Base-by-base conservation (phyloP, 441 rosid genomes). In the Syzygium malaccense region DNA sequence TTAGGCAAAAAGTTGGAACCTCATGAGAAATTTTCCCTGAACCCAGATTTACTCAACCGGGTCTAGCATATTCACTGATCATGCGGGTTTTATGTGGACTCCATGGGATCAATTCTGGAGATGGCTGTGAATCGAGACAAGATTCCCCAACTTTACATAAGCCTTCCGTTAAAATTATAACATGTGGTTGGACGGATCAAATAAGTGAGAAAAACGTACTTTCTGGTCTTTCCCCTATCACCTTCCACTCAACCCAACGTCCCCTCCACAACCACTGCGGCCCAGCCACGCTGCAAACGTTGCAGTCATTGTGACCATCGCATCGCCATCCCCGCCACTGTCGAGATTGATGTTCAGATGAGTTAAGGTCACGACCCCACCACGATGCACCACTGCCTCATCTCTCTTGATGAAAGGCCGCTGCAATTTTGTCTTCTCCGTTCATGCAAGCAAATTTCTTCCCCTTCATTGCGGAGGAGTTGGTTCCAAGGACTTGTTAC, bases 21-120 rank as follows among this genome's bases (percentile, higher is more conserved):
- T 57, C 3, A 18, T 23, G 3, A 10, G 12, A 56, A 57, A 57
- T 10, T 25, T 25, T 57, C 11, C n/a, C 62, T 5, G 14, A 53
- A 53, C 55, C 55, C 6, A 53, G 6, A 53, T 53, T 41, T 41
- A 5, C 45, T 41, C 45, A 5, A 41, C 45, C 48, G 48, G 8
- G 48, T 45, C 45, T 41, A 41, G 45, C 45, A 41, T 41, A 41
- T 41, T 41, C 45, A 41, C 1, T 41, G 7, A 41, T 41, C 45
- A 5, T 41, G 45, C 45, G 1, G 4, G 60, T 56, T 23, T 0
- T 0, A 56, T 2, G 0, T 56, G 2, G 25, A 56, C 25, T 23
- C 5, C 28, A 56, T 0, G 1, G 4, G 2, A 56, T 8, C 13
- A 56, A 0, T 23, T 56, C 5, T 4, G 13, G 2, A 10, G 62